phyloP scores from a whole-genome alignment of 768 basidiomycete species.

The Tricholoma saponaceum region DNA sequence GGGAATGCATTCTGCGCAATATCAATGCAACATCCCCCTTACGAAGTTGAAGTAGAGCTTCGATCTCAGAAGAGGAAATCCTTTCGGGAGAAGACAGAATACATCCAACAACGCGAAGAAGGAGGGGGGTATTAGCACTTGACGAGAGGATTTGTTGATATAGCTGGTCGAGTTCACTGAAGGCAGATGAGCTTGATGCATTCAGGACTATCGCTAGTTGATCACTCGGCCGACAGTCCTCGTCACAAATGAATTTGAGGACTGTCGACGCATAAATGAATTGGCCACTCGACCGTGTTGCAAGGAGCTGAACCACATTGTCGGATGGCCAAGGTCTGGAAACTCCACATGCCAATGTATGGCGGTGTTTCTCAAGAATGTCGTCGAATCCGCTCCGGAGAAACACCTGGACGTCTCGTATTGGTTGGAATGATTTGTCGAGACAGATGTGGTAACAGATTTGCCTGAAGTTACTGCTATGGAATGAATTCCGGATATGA shows the following conservation, averaged over 20 bases:
- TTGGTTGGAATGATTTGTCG: neutral
- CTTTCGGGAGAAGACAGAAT: neutral
- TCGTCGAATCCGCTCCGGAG: neutral
- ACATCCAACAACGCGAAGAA: neutral
- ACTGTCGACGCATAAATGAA: neutral
- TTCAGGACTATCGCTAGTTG: neutral
- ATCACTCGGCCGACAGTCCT: neutral
- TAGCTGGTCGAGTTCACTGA: neutral
- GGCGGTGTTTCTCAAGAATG: neutral
- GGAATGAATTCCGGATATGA: conserved; percentile 13
- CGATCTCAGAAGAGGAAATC: neutral
- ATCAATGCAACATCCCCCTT: no score
- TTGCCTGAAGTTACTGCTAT: neutral
- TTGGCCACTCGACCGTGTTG: neutral
- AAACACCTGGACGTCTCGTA: neutral
- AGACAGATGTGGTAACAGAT: neutral
- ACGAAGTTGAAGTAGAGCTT: neutral
- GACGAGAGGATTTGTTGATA: conserved; percentile 36
- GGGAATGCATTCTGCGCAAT: no score
- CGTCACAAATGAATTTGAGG: neutral
- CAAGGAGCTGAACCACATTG: neutral
- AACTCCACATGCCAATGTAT: neutral
- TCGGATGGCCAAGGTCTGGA: neutral
- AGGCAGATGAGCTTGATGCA: no score
- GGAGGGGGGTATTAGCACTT: neutral